Base-by-base conservation (phyloP, 495 filamentous ascomycete species). In the Ascobolus immersus region DNA sequence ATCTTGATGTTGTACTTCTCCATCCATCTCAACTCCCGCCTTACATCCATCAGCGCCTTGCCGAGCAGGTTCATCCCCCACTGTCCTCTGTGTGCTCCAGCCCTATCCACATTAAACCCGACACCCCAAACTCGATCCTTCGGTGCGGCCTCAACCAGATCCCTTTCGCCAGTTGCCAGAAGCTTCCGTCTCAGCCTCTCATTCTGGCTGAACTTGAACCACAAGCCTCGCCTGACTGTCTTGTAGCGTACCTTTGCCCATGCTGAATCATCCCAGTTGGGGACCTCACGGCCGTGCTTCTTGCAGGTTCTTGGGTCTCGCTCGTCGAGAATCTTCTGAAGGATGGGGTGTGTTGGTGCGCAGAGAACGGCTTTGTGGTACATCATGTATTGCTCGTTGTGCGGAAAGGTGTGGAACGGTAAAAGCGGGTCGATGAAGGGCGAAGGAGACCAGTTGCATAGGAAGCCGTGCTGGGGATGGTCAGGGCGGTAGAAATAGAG, bases 31-130 rank as follows among this genome's bases (percentile, higher is more conserved):
- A n/a, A n/a, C n/a, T n/a, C n/a, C 28, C 4, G 23, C 33, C 45
- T 41, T 19, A 39, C 30, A 21, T 17, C 37, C 45, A 41, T 34
- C 28, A 49, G 45, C 13, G 57, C 60, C 52, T 69, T 70, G 4
- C 73, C 72, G 39, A 77, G 44, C 38, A 76, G 45, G 52, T 77
- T 79, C 52, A 62, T 35, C 28, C 73, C 72, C 72, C 73, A 77
- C 25, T 51, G 40, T 13, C 44, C 40, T 17, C 64, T 53, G 38
- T 54, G 61, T 7, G 9, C 34, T 33, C 46, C 55, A 0, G 67
- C 69, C n/a, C n/a, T n/a, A n/a, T n/a, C n/a, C n/a, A n/a, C n/a
- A n/a, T n/a, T n/a, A 47, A 66, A 72, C 9, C 73, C 72, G 20
- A 77, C 50, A 4, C 73, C 73, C 73, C 71, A 77, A 35, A 75